These are phyloP conservation scores for Pichia phayaonensis DNA, from an alignment of 805 yeast species.

Conservation along the genomic window DNA sequence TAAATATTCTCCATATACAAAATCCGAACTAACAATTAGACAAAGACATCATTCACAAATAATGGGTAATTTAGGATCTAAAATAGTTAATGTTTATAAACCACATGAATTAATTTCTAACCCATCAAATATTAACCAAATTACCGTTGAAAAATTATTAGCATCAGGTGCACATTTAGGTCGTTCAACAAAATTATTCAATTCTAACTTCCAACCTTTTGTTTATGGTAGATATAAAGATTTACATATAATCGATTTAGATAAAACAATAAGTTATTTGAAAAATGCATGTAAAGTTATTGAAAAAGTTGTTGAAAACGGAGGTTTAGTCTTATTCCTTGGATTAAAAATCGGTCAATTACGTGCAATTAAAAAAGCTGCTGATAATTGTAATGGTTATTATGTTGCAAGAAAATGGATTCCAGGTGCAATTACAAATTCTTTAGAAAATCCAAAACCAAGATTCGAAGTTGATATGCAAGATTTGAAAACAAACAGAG, in stretches of 20 bases:
- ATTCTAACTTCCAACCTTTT: conserved; percentile 78
- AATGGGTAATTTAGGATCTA: conserved; percentile 57
- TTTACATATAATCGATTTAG: conserved; percentile 85
- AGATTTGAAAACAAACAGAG: conserved; percentile 58
- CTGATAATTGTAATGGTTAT: conserved; percentile 68
- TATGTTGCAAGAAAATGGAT: conserved; percentile 84
- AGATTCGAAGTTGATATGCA: conserved; percentile 71
- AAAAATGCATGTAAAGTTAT: conserved; percentile 81
- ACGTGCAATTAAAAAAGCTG: conserved; percentile 70
- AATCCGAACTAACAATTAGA: conserved; percentile 71
- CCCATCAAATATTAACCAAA: conserved; percentile 50
- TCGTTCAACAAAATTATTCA: conserved; percentile 72
- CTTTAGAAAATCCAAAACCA: conserved; percentile 49
- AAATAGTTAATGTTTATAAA: conserved; percentile 51
- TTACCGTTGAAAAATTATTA: conserved; percentile 62
- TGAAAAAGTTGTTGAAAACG: conserved; percentile 72
- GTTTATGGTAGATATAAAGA: conserved; percentile 85
- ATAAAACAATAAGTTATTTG: conserved; percentile 68
- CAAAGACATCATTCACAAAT: conserved; percentile 53
- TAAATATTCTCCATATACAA: conserved; percentile 58
- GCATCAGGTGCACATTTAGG: conserved; percentile 96
- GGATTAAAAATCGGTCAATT: conserved; percentile 80
- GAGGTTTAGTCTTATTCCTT: conserved; percentile 73
- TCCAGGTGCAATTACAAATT: conserved; percentile 90
- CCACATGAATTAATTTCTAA: conserved; percentile 59